A percentile compares a stretch with the other conserved stretches of the same genome.
These are phyloP conservation scores for Coniochaeta sp. DNA, from an alignment of 2,329 filamentous ascomycete species.

Conservation along the genomic window DNA sequence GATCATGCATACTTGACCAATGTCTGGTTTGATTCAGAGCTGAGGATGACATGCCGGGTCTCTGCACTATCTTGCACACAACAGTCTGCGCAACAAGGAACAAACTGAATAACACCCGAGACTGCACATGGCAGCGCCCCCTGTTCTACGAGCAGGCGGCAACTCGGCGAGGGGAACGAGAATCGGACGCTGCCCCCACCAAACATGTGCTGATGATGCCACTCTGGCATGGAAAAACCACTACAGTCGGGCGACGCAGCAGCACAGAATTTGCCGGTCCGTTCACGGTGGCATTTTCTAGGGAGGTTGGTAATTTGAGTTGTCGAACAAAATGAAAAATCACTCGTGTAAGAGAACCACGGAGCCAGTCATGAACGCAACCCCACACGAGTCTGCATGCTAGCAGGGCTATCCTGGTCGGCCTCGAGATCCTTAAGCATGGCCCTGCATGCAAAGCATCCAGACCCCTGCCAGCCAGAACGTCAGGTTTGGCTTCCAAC, in stretches of 20 bases:
- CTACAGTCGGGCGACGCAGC: not conserved
- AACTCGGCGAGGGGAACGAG: not conserved
- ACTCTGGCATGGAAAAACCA: not conserved
- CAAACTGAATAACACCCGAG: not conserved
- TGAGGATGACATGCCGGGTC: not conserved
- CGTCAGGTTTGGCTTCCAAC: conserved; percentile 1
- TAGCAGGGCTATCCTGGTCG: conserved; percentile 9
- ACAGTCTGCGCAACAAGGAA: not conserved
- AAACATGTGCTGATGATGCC: not conserved
- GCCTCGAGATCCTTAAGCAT: conserved; percentile 17
- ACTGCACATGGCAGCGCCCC: not conserved
- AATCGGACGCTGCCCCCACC: not conserved
- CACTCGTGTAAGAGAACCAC: conserved; percentile 12
- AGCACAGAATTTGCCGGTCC: not conserved
- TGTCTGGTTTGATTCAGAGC: not conserved
- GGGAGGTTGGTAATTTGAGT: conserved; percentile 1
- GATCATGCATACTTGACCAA: not conserved
- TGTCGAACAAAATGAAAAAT: conserved; percentile 3
- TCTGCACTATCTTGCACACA: not conserved
- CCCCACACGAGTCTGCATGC: conserved; percentile 16
- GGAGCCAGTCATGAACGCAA: conserved; percentile 8
- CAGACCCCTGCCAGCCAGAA: conserved; percentile 12
- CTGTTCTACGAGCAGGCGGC: not conserved
- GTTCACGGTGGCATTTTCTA: not conserved
- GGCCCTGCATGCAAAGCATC: conserved; percentile 16